These are phyloP conservation scores for Kockovaella imperatae DNA, from an alignment of 768 basidiomycete genomes.

Conservation along the genomic window DNA sequence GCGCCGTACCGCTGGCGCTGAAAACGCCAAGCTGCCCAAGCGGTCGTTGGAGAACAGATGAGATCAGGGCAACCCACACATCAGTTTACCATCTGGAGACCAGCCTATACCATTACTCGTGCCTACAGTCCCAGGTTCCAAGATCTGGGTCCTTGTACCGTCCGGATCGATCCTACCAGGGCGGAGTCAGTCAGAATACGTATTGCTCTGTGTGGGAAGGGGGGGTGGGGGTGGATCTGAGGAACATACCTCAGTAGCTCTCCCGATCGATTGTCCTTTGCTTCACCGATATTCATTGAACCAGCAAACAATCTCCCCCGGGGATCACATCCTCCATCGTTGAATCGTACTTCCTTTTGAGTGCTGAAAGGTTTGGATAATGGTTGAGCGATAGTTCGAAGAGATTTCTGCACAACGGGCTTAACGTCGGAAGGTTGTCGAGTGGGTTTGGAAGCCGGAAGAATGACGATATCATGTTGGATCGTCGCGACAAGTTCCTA, in stretches of 20 bases:
- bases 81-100: constrained; percentile 31
- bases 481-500: constrained; percentile 31
- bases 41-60: background rate
- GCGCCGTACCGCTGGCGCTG: too few species aligned
- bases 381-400: constrained; percentile 17
- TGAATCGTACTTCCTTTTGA: constrained; percentile 28
- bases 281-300: constrained; percentile 20
- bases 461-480: constrained; percentile 22
- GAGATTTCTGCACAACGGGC: constrained; percentile 9
- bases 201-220: background rate
- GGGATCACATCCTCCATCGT: constrained; percentile 39
- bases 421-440: constrained; percentile 8
- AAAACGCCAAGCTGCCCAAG: background rate
- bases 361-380: constrained; percentile 7
- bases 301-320: constrained; percentile 34
- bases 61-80: constrained; percentile 27
- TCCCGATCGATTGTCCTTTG: constrained; percentile 8
- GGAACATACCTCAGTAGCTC: constrained; percentile 25
- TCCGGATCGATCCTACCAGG: constrained; percentile 31
- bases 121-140: constrained; percentile 26
- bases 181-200: background rate
- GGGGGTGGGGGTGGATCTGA: background rate
- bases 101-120: constrained; percentile 39
- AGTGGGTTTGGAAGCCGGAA: constrained; percentile 24
- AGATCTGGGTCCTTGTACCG: constrained; percentile 22